Conservation (phyloP, 345 rosid genomes). For the Eucalyptus curtisii region DNA sequence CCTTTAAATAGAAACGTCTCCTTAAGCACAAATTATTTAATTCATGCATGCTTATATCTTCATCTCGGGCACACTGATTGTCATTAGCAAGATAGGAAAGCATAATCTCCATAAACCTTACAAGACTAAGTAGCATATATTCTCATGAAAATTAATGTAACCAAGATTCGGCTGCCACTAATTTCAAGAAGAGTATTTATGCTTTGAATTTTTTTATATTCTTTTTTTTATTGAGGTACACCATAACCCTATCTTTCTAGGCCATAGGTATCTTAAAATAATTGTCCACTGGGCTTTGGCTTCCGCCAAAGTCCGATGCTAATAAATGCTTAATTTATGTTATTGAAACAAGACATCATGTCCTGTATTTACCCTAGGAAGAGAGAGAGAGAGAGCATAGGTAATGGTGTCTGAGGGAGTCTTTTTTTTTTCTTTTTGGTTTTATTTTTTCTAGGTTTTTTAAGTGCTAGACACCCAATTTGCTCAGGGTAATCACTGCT, state of each 20-base stretch:
- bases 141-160: not conserved
- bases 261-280: not conserved
- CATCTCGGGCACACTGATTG: not conserved
- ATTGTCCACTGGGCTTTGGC: not conserved
- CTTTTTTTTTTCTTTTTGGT: not conserved
- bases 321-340: not conserved
- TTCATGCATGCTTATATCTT: not conserved
- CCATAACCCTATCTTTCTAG: not conserved
- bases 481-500: slow-evolving; percentile 1
- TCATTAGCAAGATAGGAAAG: not conserved
- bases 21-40: not conserved
- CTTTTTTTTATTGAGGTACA: not conserved
- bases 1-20: not conserved
- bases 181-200: not conserved
- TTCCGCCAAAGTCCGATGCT: not conserved
- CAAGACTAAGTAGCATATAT: not conserved
- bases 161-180: not conserved
- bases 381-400: not conserved
- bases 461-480: not conserved
- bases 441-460: not conserved
- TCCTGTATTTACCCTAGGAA: not conserved
- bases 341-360: not conserved
- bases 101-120: not conserved
- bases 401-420: not conserved
- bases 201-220: not conserved